Evolutionary conservation across 768 basidiomycete genomes (phyloP).

Genomic region (Amanita phalloides): DNA sequence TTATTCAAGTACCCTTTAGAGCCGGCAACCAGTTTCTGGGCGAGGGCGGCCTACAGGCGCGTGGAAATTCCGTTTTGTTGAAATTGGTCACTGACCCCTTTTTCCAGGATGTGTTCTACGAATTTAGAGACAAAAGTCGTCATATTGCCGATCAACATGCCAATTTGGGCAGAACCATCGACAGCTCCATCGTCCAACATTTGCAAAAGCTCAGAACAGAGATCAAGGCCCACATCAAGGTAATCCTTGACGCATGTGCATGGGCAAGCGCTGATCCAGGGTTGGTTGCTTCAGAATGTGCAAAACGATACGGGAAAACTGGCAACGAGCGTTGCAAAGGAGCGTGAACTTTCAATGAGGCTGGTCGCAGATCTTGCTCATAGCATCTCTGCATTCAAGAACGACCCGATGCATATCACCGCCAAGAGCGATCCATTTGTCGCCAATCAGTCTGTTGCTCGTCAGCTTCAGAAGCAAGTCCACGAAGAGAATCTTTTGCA

Average conservation of each 20-base stretch:
- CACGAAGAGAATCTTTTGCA: constrained; percentile 97
- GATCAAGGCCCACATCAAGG: constrained; percentile 97
- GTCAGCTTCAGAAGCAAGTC: constrained; percentile 84
- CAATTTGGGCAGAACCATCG: constrained; percentile 91
- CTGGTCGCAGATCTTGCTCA: constrained; percentile 82
- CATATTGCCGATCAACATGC: constrained; percentile 93
- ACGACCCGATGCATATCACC: constrained; percentile 81
- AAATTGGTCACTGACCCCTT: not conserved
- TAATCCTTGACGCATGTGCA: constrained; percentile 15
- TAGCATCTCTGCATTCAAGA: constrained; percentile 86
- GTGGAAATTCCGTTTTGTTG: constrained; percentile 8
- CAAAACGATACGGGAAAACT: constrained; percentile 95
- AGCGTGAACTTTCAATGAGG: constrained; percentile 80
- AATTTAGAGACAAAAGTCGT: constrained; percentile 88
- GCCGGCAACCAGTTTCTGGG: constrained; percentile 96
- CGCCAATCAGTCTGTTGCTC: constrained; percentile 59
- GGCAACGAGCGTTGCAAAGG: constrained; percentile 84
- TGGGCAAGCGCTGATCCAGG: not conserved
- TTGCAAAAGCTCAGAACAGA: constrained; percentile 90
- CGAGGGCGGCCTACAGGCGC: constrained; percentile 86
- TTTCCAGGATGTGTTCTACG: constrained; percentile 80
- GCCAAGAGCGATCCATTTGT: constrained; percentile 78
- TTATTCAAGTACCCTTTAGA: constrained; percentile 95
- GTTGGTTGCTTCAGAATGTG: constrained; percentile 47
- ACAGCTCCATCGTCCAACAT: constrained; percentile 95